Evolutionary conservation across 192 early-diverging fungal species (phyloP).

Genomic region (Rhizophagus sp.): DNA sequence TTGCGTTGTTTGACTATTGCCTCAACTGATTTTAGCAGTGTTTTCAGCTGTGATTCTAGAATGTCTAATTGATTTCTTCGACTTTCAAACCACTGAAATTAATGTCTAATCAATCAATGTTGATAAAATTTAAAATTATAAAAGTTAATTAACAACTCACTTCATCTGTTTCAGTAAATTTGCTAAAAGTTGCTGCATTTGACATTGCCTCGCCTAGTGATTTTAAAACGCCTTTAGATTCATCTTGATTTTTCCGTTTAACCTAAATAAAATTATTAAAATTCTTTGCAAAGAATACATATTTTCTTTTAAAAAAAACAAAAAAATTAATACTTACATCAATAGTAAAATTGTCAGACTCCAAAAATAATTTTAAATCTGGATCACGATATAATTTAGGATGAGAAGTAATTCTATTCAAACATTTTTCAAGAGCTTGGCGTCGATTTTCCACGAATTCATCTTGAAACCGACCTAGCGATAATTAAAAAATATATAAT

Average conservation of each 20-base stretch:
- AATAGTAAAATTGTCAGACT: constrained; percentile 79
- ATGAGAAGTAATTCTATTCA: constrained; percentile 78
- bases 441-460: constrained; percentile 93
- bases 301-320: neutral
- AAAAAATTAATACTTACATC: constrained; percentile 46
- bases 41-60: constrained; percentile 76
- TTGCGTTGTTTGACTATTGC: constrained; percentile 72
- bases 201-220: constrained; percentile 75
- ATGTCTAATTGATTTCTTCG: constrained; percentile 75
- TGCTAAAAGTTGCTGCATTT: constrained; percentile 60
- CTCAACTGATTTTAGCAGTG: constrained; percentile 77
- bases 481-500: neutral
- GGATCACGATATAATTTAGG: constrained; percentile 80
- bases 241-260: constrained; percentile 51
- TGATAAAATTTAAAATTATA: neutral
- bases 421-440: constrained; percentile 79
- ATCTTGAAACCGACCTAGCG: constrained; percentile 83
- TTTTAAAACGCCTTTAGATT: constrained; percentile 56
- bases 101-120: neutral
- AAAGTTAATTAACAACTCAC: constrained; percentile 17
- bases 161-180: constrained; percentile 73
- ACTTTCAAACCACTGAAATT: constrained; percentile 64
- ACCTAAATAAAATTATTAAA: constrained; percentile 39
- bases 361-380: constrained; percentile 84
- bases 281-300: neutral